These are phyloP conservation scores for Sparassis latifolia DNA, from an alignment of 1,284 basidiomycete species.

Conservation along the genomic window DNA sequence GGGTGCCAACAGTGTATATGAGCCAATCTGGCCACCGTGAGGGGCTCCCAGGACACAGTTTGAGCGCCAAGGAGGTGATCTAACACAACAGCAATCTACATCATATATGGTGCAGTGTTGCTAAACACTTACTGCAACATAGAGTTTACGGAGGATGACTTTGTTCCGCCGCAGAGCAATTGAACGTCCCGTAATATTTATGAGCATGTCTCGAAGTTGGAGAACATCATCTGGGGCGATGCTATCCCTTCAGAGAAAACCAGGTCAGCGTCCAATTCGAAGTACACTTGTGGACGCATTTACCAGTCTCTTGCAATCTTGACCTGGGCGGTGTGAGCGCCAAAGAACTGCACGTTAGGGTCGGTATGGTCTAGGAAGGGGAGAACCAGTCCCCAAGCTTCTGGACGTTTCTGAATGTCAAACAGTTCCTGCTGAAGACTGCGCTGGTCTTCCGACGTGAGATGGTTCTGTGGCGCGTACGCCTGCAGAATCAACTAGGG, in stretches of 20 bases:
- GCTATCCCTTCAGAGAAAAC: conserved; percentile 39
- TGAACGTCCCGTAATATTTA: conserved; percentile 58
- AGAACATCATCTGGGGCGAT: conserved; percentile 51
- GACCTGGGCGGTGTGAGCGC: conserved; percentile 85
- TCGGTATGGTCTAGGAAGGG: conserved; percentile 67
- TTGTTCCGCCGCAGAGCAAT: conserved; percentile 48
- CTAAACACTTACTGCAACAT: conserved; percentile 63
- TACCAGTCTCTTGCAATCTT: conserved; percentile 89
- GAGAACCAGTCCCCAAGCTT: conserved; percentile 75
- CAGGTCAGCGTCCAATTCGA: not conserved
- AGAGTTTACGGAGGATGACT: conserved; percentile 79
- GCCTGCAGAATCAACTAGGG: conserved; percentile 53
- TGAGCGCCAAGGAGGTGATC: conserved; percentile 72
- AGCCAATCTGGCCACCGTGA: conserved; percentile 72
- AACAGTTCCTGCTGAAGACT: conserved; percentile 67
- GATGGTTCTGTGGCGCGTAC: conserved; percentile 42
- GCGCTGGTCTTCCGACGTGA: conserved; percentile 53
- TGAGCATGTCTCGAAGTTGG: conserved; percentile 51
- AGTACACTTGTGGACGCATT: not conserved
- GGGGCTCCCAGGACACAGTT: conserved; percentile 53
- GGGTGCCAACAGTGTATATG: conserved; percentile 44
- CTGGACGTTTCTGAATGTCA: conserved; percentile 64
- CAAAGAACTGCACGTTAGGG: conserved; percentile 85
- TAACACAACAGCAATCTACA: conserved; percentile 20
- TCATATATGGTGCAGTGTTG: conserved; percentile 1